Evolutionary conservation across 352 stramenopile species (phyloP).

Genomic region (Phytophthora pseudosyringae): DNA sequence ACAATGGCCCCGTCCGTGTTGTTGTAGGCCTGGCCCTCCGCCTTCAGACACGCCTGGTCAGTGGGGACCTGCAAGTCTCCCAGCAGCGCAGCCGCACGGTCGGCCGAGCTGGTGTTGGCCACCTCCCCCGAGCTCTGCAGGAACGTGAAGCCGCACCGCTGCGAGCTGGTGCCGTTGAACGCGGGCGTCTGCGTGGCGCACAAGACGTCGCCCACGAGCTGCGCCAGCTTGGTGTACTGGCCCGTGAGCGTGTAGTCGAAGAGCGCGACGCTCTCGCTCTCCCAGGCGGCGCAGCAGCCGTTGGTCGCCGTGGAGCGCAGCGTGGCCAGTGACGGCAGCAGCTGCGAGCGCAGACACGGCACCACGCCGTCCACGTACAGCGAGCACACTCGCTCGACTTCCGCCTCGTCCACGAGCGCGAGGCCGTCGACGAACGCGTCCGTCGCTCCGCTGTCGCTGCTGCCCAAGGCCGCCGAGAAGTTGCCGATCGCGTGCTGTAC

Average conservation of each 20-base stretch:
- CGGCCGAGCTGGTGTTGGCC: slow-evolving; percentile 42
- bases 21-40: slow-evolving; percentile 55
- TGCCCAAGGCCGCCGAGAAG: slow-evolving; percentile 32
- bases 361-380: slow-evolving; percentile 55
- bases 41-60: slow-evolving; percentile 56
- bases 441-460: slow-evolving; percentile 17
- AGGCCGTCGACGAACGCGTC: slow-evolving; percentile 31
- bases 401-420: slow-evolving; percentile 28
- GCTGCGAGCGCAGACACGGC: slow-evolving; percentile 55
- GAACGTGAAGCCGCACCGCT: slow-evolving; percentile 63
- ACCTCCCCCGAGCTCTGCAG: slow-evolving; percentile 39
- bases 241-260: slow-evolving; percentile 71
- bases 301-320: slow-evolving; percentile 50
- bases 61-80: slow-evolving; percentile 57
- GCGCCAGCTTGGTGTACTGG: slow-evolving; percentile 58
- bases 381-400: slow-evolving; percentile 61
- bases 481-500: slow-evolving; percentile 51
- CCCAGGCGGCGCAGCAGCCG: slow-evolving; percentile 67
- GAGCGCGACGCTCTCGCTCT: slow-evolving; percentile 40
- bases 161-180: slow-evolving; percentile 42
- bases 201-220: slow-evolving; percentile 58
- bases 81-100: slow-evolving; percentile 47
- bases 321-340: slow-evolving; percentile 60
- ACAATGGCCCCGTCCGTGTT: slow-evolving; percentile 45
- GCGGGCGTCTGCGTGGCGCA: slow-evolving; percentile 60